These are phyloP conservation scores for Grosmannia serpens DNA, from an alignment of 2,329 filamentous ascomycete genomes.

Conservation along the genomic window DNA sequence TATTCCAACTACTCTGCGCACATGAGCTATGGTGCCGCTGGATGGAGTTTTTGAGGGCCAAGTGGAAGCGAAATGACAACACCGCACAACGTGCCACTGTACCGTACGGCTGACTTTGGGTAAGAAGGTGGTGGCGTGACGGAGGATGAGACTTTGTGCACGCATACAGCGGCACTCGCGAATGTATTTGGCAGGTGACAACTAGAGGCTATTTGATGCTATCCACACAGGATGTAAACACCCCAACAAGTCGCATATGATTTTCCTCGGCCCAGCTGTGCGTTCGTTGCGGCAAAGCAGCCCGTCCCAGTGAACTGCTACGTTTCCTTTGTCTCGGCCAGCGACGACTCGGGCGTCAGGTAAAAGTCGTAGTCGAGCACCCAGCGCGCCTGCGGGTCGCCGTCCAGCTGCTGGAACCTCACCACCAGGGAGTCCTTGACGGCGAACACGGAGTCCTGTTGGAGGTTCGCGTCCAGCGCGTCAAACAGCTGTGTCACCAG, in stretches of 20 bases:
- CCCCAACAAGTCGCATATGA: neutral
- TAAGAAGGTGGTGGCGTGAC: neutral
- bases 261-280: neutral
- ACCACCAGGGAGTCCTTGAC: constrained; percentile 23
- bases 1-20: neutral
- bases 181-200: neutral
- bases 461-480: constrained; percentile 32
- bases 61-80: neutral
- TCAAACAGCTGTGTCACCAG: constrained; percentile 58
- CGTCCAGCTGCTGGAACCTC: constrained; percentile 14
- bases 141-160: too few relatives aligned
- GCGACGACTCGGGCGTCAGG: neutral
- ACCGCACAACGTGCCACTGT: neutral
- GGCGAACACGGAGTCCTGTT: constrained; percentile 23
- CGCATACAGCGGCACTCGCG: too few relatives aligned
- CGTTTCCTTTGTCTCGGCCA: neutral
- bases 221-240: neutral
- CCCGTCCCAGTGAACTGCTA: neutral
- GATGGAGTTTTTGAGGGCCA: neutral
- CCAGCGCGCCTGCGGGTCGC: neutral
- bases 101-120: neutral
- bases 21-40: neutral
- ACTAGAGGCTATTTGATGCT: neutral
- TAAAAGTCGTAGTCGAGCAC: neutral
- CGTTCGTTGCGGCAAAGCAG: neutral